Conservation (phyloP, 73 alveolate species). For the Blepharisma japonicum region DNA sequence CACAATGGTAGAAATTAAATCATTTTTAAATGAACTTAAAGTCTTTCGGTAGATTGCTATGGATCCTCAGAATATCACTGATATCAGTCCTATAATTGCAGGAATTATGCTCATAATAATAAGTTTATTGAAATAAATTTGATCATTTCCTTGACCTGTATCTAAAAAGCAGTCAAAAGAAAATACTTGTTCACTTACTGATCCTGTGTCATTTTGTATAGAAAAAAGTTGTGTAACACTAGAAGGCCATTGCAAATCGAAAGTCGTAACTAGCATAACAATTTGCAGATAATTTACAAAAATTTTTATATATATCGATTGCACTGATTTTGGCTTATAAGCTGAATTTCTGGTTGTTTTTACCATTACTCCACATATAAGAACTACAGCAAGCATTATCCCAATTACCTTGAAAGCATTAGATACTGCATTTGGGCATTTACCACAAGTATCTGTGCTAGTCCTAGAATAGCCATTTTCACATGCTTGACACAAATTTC, state of each 20-base stretch:
- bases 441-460: conserved; percentile 18
- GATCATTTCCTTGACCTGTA: conserved; percentile 32
- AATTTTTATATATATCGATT: conserved; percentile 60
- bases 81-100: conserved; percentile 18
- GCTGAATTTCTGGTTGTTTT: not conserved
- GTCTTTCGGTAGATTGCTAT: not conserved
- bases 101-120: conserved; percentile 46
- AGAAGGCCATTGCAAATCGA: conserved; percentile 65
- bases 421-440: conserved; percentile 32
- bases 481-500: conserved; percentile 39
- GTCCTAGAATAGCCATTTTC: conserved; percentile 20
- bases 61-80: conserved; percentile 27
- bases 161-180: conserved; percentile 60
- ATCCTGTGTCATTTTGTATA: conserved; percentile 36
- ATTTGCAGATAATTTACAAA: conserved; percentile 55
- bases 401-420: not conserved
- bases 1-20: conserved; percentile 47
- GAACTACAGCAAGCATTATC: not conserved
- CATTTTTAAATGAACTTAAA: conserved; percentile 31
- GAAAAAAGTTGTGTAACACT: conserved; percentile 36
- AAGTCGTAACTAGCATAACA: conserved; percentile 44
- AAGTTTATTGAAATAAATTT: conserved; percentile 38
- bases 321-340: conserved; percentile 4
- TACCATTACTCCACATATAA: conserved; percentile 2
- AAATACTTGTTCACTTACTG: conserved; percentile 48